Conservation (phyloP, 192 early-diverging fungal genomes). For the Coemansia sp. region DNA sequence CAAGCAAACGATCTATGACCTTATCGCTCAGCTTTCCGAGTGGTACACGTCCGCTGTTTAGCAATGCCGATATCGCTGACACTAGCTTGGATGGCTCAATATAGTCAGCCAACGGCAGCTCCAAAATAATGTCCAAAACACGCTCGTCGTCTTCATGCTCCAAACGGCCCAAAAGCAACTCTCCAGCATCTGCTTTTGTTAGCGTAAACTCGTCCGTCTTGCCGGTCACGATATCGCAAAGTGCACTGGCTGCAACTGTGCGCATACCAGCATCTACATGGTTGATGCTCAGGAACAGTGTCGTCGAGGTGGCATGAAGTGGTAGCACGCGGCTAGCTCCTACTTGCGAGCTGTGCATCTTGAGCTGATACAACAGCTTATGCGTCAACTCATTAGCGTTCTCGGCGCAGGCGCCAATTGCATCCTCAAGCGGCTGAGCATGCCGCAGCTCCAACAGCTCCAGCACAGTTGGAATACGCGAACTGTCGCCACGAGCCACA, state of each 20-base stretch:
- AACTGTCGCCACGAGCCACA: slow-evolving; percentile 7
- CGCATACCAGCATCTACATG: slow-evolving; percentile 69
- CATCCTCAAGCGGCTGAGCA: slow-evolving; percentile 33
- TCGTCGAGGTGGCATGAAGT: slow-evolving; percentile 69
- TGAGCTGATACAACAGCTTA: slow-evolving; percentile 32
- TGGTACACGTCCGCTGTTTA: slow-evolving; percentile 24
- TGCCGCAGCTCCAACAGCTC: slow-evolving; percentile 32
- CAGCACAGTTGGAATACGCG: background rate
- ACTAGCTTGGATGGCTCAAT: slow-evolving; percentile 15
- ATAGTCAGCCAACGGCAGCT: slow-evolving; percentile 17
- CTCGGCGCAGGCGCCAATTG: slow-evolving; percentile 20
- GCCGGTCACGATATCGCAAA: slow-evolving; percentile 57
- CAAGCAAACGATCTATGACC: slow-evolving; percentile 14
- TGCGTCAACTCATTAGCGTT: slow-evolving; percentile 12
- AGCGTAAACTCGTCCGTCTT: slow-evolving; percentile 28
- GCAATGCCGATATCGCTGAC: slow-evolving; percentile 17
- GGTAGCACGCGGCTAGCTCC: slow-evolving; percentile 35
- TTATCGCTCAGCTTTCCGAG: slow-evolving; percentile 4
- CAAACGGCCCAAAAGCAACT: slow-evolving; percentile 28
- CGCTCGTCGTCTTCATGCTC: slow-evolving; percentile 34
- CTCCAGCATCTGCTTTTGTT: slow-evolving; percentile 12
- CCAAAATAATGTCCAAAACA: slow-evolving; percentile 23
- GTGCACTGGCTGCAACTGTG: slow-evolving; percentile 64
- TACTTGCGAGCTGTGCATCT: slow-evolving; percentile 12
- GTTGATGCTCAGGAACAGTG: slow-evolving; percentile 77